Evolutionary conservation across 306 rosid genomes (phyloP).

Genomic region (Prunus armeniaca): DNA sequence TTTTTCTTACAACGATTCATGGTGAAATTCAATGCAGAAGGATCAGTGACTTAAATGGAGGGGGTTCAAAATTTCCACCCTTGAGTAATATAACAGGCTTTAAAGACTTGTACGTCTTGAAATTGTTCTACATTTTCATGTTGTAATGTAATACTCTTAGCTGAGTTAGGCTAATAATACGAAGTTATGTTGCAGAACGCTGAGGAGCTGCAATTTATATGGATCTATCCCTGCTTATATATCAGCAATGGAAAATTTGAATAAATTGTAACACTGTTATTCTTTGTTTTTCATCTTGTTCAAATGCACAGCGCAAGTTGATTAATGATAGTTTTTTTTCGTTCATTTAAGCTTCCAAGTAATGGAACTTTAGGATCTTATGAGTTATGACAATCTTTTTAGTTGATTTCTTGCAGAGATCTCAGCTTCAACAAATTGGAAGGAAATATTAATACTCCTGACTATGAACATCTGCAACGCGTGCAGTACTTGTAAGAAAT

Average conservation of each 20-base stretch:
- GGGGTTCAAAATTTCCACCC: constrained; percentile 11
- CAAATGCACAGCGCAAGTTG: not conserved
- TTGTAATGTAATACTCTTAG: not conserved
- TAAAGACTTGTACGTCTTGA: not conserved
- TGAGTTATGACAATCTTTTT: not conserved
- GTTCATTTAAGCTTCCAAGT: not conserved
- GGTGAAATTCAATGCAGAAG: constrained; percentile 14
- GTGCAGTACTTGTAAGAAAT: constrained; percentile 17
- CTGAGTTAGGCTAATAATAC: not conserved
- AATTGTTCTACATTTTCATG: not conserved
- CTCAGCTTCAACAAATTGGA: constrained; percentile 29
- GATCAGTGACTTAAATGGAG: constrained; percentile 22
- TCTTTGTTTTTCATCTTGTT: too few relatives aligned
- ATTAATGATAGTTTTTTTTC: not conserved
- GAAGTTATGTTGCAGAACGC: constrained; percentile 11
- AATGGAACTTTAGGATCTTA: not conserved
- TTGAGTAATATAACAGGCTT: not conserved
- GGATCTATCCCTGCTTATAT: constrained; percentile 17
- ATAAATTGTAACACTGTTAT: not conserved
- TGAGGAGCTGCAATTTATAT: constrained; percentile 22
- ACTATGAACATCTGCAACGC: not conserved
- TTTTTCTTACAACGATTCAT: not conserved
- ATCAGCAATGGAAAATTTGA: not conserved
- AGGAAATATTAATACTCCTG: not conserved
- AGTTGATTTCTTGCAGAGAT: constrained; percentile 7